Base-by-base conservation (phyloP, 345 rosid species). In the Linum trigynum region DNA sequence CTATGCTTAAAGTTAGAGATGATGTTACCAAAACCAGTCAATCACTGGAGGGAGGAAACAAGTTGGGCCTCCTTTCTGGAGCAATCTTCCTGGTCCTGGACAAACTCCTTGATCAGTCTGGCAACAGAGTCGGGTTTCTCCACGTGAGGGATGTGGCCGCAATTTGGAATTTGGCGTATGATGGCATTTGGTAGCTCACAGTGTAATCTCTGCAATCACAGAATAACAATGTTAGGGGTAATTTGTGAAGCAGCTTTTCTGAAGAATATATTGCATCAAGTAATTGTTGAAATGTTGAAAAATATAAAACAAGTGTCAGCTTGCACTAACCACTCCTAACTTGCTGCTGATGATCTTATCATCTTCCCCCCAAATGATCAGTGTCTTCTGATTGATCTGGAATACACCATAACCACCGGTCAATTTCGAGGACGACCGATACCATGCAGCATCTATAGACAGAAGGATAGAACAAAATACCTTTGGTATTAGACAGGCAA, bases 101-200 rank as follows among this genome's bases (percentile, higher is more conserved):
- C 80, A 61, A 86, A 86, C 64, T 77, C 85, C 0, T 65, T 71
- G 6, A 91, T 86, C 73, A 88, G 59, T 71, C 78, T 77, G 3
- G 77, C 84, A 1, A 91, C 80, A 50, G 63, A 75, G 7, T 57
- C 68, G 56, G 97, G 89, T 69, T 77, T 85, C 67, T 91, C 90
- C 1, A 91, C 94, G 58, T 86, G 96, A 50, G 92, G 86, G 65
- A 91, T 92, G 74, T 91, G 97, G 64, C 94, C 89, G 0, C 81
- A 73, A 50, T 80, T 88, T 12, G 81, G 77, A 16, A 86, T 78
- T 75, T 71, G 83, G 50, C 63, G 78, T 39, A 85, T 75, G 32
- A 74, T 77, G 39, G 94, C 85, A 45, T 79, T 78, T 1, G 75
- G 78, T 65, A 88, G 81, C 63, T 90, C 88, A 58, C 74, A 86